Evolutionary conservation across 345 rosid genomes (phyloP).

Genomic region (Salix exigua): DNA sequence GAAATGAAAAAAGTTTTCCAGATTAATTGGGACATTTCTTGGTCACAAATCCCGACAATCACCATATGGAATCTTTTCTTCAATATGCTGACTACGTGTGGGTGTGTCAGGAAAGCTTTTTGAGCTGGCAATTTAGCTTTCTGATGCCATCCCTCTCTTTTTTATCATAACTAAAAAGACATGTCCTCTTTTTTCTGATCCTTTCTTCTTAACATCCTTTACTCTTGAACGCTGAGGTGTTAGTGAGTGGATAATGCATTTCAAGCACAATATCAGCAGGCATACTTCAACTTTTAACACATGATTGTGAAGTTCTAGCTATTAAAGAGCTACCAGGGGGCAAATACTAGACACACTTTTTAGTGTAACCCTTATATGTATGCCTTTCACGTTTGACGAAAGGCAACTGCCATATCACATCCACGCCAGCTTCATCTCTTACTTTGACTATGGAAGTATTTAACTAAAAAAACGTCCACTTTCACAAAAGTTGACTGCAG

Average conservation of each 20-base stretch:
- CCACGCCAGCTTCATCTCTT: neutral
- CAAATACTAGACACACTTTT: neutral
- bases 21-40: conserved; percentile 13
- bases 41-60: neutral
- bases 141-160: conserved; percentile 23
- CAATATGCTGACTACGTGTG: neutral
- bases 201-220: neutral
- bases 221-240: neutral
- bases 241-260: neutral
- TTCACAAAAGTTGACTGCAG: too few relatives aligned
- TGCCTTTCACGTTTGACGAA: neutral
- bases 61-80: neutral
- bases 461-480: neutral
- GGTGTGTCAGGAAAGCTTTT: conserved; percentile 33
- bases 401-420: neutral
- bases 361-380: neutral
- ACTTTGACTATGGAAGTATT: neutral
- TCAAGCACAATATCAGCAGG: too few relatives aligned
- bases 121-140: conserved; percentile 47
- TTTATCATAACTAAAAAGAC: neutral
- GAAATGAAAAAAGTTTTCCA: neutral
- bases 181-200: neutral
- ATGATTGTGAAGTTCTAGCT: neutral
- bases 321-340: neutral
- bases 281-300: too few relatives aligned